Percentiles rank a stretch among this genome's conserved stretches.
These are phyloP conservation scores for Fusarium tjaetaba DNA, from an alignment of 2,329 filamentous ascomycete genomes.

Conservation along the genomic window DNA sequence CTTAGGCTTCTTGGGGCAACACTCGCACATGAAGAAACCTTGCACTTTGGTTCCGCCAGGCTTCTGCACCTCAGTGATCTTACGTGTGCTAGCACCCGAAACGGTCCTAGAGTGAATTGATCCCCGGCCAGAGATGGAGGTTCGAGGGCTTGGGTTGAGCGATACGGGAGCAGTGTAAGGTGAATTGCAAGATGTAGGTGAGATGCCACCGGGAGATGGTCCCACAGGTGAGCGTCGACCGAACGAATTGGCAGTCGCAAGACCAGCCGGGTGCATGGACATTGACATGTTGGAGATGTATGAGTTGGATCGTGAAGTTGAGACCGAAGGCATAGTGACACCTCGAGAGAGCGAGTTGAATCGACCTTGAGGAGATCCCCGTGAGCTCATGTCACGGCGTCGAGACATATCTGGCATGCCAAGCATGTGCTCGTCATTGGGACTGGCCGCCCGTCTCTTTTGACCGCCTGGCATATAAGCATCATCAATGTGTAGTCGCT, in stretches of 20 bases:
- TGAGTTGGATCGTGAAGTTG: conserved; percentile 57
- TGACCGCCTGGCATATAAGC: conserved; percentile 54
- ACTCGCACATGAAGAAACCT: conserved; percentile 52
- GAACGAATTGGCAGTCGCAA: conserved; percentile 56
- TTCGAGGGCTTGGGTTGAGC: conserved; percentile 60
- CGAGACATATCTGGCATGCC: conserved; percentile 56
- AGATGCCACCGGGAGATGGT: conserved; percentile 60
- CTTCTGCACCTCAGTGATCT: conserved; percentile 62
- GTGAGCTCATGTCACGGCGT: conserved; percentile 59
- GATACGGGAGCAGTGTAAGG: conserved; percentile 61
- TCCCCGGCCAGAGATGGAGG: conserved; percentile 54
- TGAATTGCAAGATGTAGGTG: conserved; percentile 60
- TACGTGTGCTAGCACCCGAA: conserved; percentile 62
- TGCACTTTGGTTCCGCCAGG: conserved; percentile 58
- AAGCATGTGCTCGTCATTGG: conserved; percentile 58
- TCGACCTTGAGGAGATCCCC: conserved; percentile 64
- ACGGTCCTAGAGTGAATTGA: conserved; percentile 57
- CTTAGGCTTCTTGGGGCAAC: conserved; percentile 37
- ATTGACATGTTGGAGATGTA: conserved; percentile 59
- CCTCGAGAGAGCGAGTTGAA: conserved; percentile 58
- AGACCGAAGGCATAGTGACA: conserved; percentile 55
- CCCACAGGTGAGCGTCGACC: conserved; percentile 59
- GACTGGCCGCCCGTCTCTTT: conserved; percentile 67
- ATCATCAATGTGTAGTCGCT: conserved; percentile 62
- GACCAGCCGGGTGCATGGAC: conserved; percentile 49